Conservation (phyloP, 1,139 yeast genomes). For the Suhomyces kunorum region DNA sequence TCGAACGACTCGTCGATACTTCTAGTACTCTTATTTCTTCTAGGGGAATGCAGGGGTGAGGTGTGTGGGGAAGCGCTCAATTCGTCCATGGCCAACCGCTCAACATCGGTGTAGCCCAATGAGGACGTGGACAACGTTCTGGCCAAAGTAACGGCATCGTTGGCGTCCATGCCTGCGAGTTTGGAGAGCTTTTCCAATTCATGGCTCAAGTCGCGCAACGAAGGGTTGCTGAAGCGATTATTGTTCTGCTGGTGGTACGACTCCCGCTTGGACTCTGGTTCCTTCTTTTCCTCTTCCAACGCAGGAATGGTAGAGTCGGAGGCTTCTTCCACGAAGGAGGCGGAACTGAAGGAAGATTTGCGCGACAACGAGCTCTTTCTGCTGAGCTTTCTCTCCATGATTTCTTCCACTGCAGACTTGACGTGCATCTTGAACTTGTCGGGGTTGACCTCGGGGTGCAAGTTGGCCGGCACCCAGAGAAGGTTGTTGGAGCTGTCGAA, state of each 20-base stretch:
- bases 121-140: constrained; percentile 65
- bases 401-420: constrained; percentile 74
- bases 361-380: constrained; percentile 34
- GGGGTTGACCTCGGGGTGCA: constrained; percentile 93
- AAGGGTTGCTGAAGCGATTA: constrained; percentile 46
- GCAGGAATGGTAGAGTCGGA: constrained; percentile 10
- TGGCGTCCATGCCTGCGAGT: constrained; percentile 70
- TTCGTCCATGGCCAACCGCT: constrained; percentile 48
- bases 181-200: constrained; percentile 67
- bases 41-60: constrained; percentile 18
- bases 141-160: constrained; percentile 75
- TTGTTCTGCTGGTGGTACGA: constrained; percentile 12
- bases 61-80: constrained; percentile 24
- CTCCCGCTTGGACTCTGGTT: constrained; percentile 11
- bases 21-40: constrained; percentile 8
- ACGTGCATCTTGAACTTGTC: constrained; percentile 85
- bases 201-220: constrained; percentile 64
- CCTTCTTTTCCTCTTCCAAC: constrained; percentile 5
- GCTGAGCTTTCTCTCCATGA: constrained; percentile 50
- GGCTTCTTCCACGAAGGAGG: constrained; percentile 10
- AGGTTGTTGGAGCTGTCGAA: constrained; percentile 35
- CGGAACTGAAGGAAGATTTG: constrained; percentile 31
- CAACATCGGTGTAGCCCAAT: constrained; percentile 56
- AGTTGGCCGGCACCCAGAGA: constrained; percentile 93
- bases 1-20: constrained; percentile 9